These are phyloP conservation scores for Aspergillus sp. DNA, from an alignment of 2,329 filamentous ascomycete genomes.

Conservation along the genomic window DNA sequence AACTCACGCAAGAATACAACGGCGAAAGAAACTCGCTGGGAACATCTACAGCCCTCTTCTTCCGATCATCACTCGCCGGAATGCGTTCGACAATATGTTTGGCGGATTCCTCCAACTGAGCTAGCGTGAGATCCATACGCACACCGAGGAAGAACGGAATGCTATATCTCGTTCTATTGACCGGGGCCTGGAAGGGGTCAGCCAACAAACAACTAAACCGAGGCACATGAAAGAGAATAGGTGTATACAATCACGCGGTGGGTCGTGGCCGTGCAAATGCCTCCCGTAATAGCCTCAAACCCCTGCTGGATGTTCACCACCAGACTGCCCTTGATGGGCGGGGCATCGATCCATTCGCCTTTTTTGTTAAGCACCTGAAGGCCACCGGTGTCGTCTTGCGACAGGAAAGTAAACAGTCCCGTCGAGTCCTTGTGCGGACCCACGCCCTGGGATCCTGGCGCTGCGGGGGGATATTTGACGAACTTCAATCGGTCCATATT, in stretches of 20 bases:
- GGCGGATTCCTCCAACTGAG: constrained; percentile 35
- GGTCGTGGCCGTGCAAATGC: constrained; percentile 49
- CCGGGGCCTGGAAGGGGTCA: constrained; percentile 35
- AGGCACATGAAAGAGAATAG: too few relatives aligned
- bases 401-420: constrained; percentile 44
- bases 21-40: constrained; percentile 39
- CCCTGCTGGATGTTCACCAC: constrained; percentile 54
- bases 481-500: constrained; percentile 56
- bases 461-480: constrained; percentile 52
- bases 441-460: constrained; percentile 50
- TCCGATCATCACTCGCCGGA: constrained; percentile 29
- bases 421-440: constrained; percentile 59
- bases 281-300: constrained; percentile 57
- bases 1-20: constrained; percentile 35
- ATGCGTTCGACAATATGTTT: constrained; percentile 32
- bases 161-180: constrained; percentile 37
- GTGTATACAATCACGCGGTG: constrained; percentile 35
- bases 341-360: constrained; percentile 47
- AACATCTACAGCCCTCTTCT: constrained; percentile 34
- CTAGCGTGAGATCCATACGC: constrained; percentile 50
- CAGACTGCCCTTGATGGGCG: constrained; percentile 44
- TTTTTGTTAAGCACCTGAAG: constrained; percentile 49
- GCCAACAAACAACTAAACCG: not conserved
- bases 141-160: constrained; percentile 60
- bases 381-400: constrained; percentile 44